Evolutionary conservation across 2,329 filamentous ascomycete species (phyloP).

Genomic region (Thelonectria rubi): DNA sequence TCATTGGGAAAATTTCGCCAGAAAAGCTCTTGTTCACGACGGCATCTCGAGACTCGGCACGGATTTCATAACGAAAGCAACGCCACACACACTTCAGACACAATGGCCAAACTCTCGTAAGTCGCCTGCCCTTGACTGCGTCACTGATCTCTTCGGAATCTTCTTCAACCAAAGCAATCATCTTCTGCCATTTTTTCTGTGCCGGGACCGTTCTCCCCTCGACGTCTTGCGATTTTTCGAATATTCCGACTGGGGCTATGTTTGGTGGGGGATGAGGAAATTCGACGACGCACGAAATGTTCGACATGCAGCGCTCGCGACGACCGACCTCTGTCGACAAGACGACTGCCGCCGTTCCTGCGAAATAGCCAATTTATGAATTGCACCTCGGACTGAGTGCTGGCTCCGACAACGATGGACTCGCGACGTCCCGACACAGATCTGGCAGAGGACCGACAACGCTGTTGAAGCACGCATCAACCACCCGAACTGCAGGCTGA

Average conservation of each 20-base stretch:
- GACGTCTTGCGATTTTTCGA: slow-evolving; percentile 3
- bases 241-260: slow-evolving; percentile 10
- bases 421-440: slow-evolving; percentile 12
- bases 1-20: slow-evolving; percentile 46
- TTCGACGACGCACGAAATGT: slow-evolving; percentile 25
- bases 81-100: slow-evolving; percentile 56
- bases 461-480: slow-evolving; percentile 9
- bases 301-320: slow-evolving; percentile 13
- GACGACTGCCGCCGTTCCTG: neutral
- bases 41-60: slow-evolving; percentile 50
- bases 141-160: slow-evolving; percentile 1
- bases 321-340: slow-evolving; percentile 4
- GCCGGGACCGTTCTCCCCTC: slow-evolving; percentile 15
- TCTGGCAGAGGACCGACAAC: slow-evolving; percentile 36
- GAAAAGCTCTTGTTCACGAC: slow-evolving; percentile 49
- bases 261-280: slow-evolving; percentile 20
- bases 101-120: slow-evolving; percentile 73
- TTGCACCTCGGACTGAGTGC: neutral
- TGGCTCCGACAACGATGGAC: slow-evolving; percentile 3
- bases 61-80: slow-evolving; percentile 50
- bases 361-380: neutral
- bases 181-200: slow-evolving; percentile 32
- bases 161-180: slow-evolving; percentile 4
- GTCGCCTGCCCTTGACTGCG: slow-evolving; percentile 44
- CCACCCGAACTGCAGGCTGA: slow-evolving; percentile 43